Conservation (phyloP, 1,139 yeast genomes). For the Pichia sp. region DNA sequence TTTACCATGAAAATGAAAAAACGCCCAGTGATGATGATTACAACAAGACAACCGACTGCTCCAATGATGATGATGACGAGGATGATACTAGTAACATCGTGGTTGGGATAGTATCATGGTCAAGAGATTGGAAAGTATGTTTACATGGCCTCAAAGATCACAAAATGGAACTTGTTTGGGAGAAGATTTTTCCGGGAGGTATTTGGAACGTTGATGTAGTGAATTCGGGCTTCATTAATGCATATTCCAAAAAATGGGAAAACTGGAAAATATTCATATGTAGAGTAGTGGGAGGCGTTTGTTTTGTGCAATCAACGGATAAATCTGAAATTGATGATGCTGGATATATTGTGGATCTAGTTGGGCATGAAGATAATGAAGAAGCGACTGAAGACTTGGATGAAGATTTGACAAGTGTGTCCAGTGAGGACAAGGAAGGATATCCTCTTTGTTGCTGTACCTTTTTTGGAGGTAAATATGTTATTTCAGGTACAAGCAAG, state of each 20-base stretch:
- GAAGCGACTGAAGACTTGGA: slow-evolving; percentile 15
- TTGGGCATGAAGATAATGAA: background rate
- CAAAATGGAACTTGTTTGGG: slow-evolving; percentile 36
- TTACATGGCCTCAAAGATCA: slow-evolving; percentile 69
- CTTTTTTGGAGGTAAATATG: slow-evolving; percentile 46
- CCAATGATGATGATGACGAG: background rate
- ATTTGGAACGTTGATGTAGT: slow-evolving; percentile 66
- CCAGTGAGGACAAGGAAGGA: slow-evolving; percentile 20
- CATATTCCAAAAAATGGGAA: background rate
- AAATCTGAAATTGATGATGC: background rate
- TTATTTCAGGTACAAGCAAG: slow-evolving; percentile 73
- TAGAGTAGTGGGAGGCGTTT: slow-evolving; percentile 51
- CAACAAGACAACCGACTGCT: background rate
- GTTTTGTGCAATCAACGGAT: slow-evolving; percentile 46
- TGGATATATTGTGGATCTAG: background rate
- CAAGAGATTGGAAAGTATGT: slow-evolving; percentile 80
- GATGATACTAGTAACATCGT: background rate
- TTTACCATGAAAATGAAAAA: slow-evolving; percentile 48
- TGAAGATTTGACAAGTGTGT: background rate
- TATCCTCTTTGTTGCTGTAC: slow-evolving; percentile 30
- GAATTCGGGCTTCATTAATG: slow-evolving; percentile 27
- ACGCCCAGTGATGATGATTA: background rate
- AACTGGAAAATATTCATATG: slow-evolving; percentile 40
- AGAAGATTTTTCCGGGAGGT: slow-evolving; percentile 60
- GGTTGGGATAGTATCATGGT: slow-evolving; percentile 53